Conservation (phyloP, 768 basidiomycete genomes). For the Galerina marginata region DNA sequence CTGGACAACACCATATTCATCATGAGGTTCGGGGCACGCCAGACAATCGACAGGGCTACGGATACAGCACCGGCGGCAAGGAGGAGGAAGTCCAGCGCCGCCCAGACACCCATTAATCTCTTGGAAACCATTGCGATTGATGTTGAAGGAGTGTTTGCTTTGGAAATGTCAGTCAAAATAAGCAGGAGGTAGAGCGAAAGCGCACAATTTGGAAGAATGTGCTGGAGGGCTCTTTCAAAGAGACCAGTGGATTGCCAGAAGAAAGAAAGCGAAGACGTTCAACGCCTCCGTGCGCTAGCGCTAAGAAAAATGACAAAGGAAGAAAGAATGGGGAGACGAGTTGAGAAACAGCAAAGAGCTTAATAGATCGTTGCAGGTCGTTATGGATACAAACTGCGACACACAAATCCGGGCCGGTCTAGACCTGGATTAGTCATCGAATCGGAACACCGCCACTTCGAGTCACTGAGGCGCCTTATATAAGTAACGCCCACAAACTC, state of each 20-base stretch:
- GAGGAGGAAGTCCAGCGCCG: slow-evolving; percentile 70
- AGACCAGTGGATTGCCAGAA: slow-evolving; percentile 44
- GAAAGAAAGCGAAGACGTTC: slow-evolving; percentile 63
- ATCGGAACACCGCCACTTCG: background rate
- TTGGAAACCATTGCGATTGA: slow-evolving; percentile 69
- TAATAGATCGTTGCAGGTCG: slow-evolving; percentile 12
- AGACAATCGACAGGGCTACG: slow-evolving; percentile 72
- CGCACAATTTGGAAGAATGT: slow-evolving; percentile 22
- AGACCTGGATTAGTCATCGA: background rate
- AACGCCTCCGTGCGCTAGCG: slow-evolving; percentile 66
- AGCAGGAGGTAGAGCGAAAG: slow-evolving; percentile 4
- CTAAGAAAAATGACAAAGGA: slow-evolving; percentile 31
- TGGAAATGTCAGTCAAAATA: slow-evolving; percentile 1
- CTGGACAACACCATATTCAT: slow-evolving; percentile 72
- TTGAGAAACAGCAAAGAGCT: slow-evolving; percentile 2
- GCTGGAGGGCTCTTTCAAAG: slow-evolving; percentile 50
- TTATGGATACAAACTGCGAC: slow-evolving; percentile 15
- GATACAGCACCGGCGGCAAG: slow-evolving; percentile 71
- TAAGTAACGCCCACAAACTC: background rate
- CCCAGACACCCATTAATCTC: slow-evolving; percentile 74
- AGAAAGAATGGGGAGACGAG: slow-evolving; percentile 19
- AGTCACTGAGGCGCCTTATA: slow-evolving; percentile 8
- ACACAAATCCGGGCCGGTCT: slow-evolving; percentile 1
- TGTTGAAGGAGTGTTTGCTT: slow-evolving; percentile 14
- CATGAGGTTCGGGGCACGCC: slow-evolving; percentile 70